phyloP scores from a whole-genome alignment of 345 rosid genomes.

The Theobroma cacao region DNA sequence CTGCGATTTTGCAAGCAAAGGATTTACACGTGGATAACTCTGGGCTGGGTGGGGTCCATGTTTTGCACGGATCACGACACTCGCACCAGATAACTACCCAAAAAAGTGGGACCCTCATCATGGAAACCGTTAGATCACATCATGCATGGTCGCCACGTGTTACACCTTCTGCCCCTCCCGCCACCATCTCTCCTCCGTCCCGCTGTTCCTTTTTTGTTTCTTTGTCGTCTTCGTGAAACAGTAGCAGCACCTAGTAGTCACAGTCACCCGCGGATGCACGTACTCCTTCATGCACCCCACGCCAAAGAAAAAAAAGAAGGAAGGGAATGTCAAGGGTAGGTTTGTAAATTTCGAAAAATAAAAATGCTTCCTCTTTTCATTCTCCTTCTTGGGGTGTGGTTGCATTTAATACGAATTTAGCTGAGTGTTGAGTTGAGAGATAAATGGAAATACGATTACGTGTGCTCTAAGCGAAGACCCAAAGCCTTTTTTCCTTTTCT shows the following conservation, averaged over 20 bases:
- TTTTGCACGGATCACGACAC: slow-evolving; percentile 18
- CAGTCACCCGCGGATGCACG: background rate
- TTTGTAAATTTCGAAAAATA: slow-evolving; percentile 8
- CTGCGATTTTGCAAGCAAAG: background rate
- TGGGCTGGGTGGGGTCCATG: background rate
- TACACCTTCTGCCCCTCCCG: background rate
- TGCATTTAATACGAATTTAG: background rate
- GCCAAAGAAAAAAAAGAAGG: too few species aligned
- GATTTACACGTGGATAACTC: background rate
- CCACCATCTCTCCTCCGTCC: background rate
- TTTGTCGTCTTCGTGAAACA: too few species aligned
- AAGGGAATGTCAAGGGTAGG: too few species aligned
- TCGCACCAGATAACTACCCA: slow-evolving; percentile 7
- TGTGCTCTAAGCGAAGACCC: slow-evolving; percentile 69
- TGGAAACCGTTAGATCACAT: slow-evolving; percentile 19
- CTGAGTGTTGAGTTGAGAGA: background rate
- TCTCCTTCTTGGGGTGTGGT: background rate
- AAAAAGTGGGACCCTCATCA: slow-evolving; percentile 4
- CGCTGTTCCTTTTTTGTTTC: too few species aligned
- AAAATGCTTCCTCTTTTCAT: background rate
- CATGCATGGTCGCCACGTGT: slow-evolving; percentile 33
- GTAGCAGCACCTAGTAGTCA: too few species aligned
- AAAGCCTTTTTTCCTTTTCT: background rate
- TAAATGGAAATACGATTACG: slow-evolving; percentile 42
- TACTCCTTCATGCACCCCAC: background rate